Evolutionary conservation across 2,329 filamentous ascomycete genomes (phyloP).

Genomic region (Xylaria sp.): DNA sequence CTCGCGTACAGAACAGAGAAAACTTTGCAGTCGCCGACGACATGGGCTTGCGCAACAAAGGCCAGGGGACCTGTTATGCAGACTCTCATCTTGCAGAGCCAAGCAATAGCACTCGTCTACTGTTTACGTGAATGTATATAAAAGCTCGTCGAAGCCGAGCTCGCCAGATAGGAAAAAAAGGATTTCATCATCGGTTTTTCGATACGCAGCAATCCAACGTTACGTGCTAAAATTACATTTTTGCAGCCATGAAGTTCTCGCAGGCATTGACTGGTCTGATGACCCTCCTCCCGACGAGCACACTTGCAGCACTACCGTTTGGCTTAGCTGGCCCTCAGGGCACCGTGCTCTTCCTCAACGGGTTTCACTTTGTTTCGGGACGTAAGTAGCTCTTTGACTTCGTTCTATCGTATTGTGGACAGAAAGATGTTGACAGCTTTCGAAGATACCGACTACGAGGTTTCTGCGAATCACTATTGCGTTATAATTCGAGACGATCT

Average conservation of each 20-base stretch:
- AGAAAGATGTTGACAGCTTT: not conserved
- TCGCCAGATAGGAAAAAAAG: not conserved
- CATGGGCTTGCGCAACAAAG: slow-evolving; percentile 1
- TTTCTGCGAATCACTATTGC: slow-evolving; percentile 44
- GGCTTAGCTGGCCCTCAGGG: slow-evolving; percentile 15
- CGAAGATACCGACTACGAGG: slow-evolving; percentile 38
- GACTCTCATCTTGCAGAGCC: not conserved
- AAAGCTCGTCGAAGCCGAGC: not conserved
- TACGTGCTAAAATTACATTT: not conserved
- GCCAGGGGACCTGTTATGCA: not conserved
- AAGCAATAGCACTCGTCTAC: not conserved
- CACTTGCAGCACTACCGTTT: slow-evolving; percentile 21
- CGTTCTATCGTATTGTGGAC: no score
- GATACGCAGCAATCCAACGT: not conserved
- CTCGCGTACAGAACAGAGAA: not conserved
- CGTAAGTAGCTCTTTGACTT: slow-evolving; percentile 2
- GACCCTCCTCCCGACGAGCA: not conserved
- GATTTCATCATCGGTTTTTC: not conserved
- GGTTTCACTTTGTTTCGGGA: slow-evolving; percentile 29
- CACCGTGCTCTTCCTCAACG: slow-evolving; percentile 18
- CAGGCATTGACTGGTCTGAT: not conserved
- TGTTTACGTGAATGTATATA: slow-evolving; percentile 6
- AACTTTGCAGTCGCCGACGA: slow-evolving; percentile 7
- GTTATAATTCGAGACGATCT: slow-evolving; percentile 40
- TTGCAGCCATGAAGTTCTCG: slow-evolving; percentile 5